Percentiles rank a stretch among this genome's conserved stretches.
These are phyloP conservation scores for Cystofilobasidium bisporidii DNA, from an alignment of 768 basidiomycete species.

Conservation along the genomic window DNA sequence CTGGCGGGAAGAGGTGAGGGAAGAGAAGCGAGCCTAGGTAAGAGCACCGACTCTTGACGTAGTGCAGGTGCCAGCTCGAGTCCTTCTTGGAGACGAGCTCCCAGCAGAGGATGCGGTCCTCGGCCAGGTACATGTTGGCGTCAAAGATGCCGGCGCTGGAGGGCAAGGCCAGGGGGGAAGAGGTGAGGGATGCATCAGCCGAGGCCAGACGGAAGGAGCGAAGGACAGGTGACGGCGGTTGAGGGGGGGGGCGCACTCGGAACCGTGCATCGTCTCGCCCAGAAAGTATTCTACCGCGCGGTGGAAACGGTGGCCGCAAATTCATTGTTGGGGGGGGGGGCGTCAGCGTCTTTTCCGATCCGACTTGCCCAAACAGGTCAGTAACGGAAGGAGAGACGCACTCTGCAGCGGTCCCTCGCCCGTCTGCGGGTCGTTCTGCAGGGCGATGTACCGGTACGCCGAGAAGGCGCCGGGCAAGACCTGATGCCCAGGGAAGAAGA, in stretches of 20 bases:
- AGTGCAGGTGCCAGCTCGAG: constrained; percentile 84
- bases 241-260: constrained; percentile 34
- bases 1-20: too few species aligned
- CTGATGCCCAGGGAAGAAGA: too few species aligned
- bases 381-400: too few species aligned
- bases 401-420: constrained; percentile 22
- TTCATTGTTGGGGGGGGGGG: too few species aligned
- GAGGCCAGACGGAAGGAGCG: too few species aligned
- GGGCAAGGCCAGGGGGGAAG: constrained; percentile 41
- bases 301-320: too few species aligned
- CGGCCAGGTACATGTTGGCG: constrained; percentile 76
- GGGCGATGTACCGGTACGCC: constrained; percentile 61
- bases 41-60: constrained; percentile 64
- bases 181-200: constrained; percentile 29
- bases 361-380: too few species aligned
- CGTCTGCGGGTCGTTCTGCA: constrained; percentile 45
- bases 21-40: too few species aligned
- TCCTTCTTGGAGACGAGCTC: constrained; percentile 92
- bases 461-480: constrained; percentile 28
- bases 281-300: constrained; percentile 81
- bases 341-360: too few species aligned
- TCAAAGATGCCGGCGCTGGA: constrained; percentile 81
- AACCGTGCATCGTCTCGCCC: constrained; percentile 73
- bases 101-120: constrained; percentile 82
- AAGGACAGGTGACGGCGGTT: background rate